Base-by-base conservation (phyloP, 768 basidiomycete species). In the Chalciporus chontae region DNA sequence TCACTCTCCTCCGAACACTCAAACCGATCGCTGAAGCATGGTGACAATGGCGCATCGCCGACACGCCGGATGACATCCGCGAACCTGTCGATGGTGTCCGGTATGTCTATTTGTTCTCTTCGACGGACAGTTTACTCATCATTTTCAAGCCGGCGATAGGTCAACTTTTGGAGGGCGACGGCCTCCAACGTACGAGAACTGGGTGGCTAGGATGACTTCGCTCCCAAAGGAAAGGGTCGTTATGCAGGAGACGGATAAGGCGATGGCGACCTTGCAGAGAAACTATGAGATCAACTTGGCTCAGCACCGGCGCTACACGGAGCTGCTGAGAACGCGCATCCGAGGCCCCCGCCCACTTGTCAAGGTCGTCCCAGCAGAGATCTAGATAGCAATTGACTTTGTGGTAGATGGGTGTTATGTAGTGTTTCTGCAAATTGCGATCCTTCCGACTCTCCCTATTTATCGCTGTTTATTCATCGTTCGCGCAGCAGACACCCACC, bases 1-100 rank as follows among this genome's bases (percentile, higher is more conserved):
- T 52, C 15, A 8, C 50, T 56, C 38, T 61, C 63, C 63, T 31
- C 40, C 3, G 10, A 40, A 27, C 32, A 8, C 11, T 27, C 26
- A 21, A 45, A 54, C 8, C 40, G 15, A 8, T 54, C 49, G 45
- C 43, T 47, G 14, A 37, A 27, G 17, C 43, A 51, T 43, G 53
- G 53, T 21, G 29, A 39, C 13, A 47, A 24, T 29, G 47, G 44
- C 40, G 31, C 32, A 15, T 54, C 53, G 19, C 53, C 50, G 24
- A 51, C 41, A 13, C 42, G 41, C 26, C 53, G 45, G 19, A 37
- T 39, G 42, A 47, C 45, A 10, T 54, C 51, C 31, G 40, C 23
- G n/a, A 15, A 54, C 15, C 45, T 32, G 13, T 54, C 50, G 3
- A 40, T 44, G n/a, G 27, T 11, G 17, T 45, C 50, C 7, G 43